phyloP scores from a whole-genome alignment of 306 rosid genomes.

The Prinsepia uniflora region DNA sequence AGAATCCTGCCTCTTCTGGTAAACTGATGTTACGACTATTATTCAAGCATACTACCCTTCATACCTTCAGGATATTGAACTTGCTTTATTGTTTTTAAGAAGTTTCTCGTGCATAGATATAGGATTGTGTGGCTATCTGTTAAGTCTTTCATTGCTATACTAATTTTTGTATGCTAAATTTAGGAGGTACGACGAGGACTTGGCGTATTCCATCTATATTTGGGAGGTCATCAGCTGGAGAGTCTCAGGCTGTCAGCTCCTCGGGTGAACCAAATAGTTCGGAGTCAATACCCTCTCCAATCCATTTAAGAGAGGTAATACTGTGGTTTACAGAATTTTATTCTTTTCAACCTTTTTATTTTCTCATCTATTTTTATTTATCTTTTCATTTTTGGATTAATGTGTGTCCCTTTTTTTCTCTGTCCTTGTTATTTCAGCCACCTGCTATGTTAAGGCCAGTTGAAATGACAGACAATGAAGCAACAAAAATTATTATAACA shows the following conservation, averaged over 20 bases:
- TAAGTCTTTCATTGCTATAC: neutral
- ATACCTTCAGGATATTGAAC: neutral
- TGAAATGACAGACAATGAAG: conserved; percentile 35
- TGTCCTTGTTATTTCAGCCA: conserved; percentile 30
- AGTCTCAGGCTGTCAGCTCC: conserved; percentile 14
- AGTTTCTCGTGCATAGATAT: neutral
- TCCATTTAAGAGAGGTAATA: conserved; percentile 42
- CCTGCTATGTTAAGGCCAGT: conserved; percentile 41
- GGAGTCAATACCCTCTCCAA: conserved; percentile 30
- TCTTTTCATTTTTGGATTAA: conserved; percentile 2
- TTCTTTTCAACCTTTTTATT: conserved; percentile 6
- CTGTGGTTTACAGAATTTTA: conserved; percentile 5
- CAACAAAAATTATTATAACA: conserved; percentile 28
- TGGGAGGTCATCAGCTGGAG: conserved; percentile 20
- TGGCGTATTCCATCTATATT: conserved; percentile 43
- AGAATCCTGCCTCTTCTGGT: conserved; percentile 35
- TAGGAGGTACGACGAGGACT: conserved; percentile 14
- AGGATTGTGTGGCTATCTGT: neutral
- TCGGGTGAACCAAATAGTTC: conserved; percentile 24
- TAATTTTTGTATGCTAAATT: neutral
- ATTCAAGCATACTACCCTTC: neutral
- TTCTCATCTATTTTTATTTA: neutral
- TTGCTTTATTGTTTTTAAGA: neutral
- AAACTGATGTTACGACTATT: conserved; percentile 12
- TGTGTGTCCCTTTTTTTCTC: neutral